phyloP scores from a whole-genome alignment of 768 basidiomycete species.

The Lyophyllum atratum region DNA sequence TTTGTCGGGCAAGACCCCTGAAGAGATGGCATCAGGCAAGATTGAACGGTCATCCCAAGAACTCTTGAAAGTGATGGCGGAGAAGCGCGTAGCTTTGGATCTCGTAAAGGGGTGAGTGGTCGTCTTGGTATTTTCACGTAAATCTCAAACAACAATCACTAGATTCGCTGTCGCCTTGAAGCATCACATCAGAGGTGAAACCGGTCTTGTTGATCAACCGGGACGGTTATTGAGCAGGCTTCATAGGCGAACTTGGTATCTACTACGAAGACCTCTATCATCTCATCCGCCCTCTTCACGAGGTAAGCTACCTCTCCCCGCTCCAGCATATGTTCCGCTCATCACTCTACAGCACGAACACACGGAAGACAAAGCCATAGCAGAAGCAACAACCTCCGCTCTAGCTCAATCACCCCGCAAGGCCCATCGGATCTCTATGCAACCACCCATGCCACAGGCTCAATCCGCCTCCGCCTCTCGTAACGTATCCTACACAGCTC shows the following conservation, averaged over 20 bases:
- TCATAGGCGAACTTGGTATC: slow-evolving; percentile 55
- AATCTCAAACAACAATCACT: not conserved
- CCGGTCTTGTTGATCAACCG: not conserved
- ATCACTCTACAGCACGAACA: slow-evolving; percentile 32
- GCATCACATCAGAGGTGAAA: slow-evolving; percentile 59
- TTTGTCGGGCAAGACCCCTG: slow-evolving; percentile 38
- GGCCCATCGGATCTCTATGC: slow-evolving; percentile 30
- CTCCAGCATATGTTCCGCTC: not conserved
- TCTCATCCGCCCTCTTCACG: slow-evolving; percentile 56
- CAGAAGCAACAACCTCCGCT: slow-evolving; percentile 21
- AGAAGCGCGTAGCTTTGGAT: slow-evolving; percentile 62
- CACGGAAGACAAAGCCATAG: not conserved
- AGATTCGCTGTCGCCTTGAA: slow-evolving; percentile 61
- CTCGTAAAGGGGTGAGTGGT: slow-evolving; percentile 53
- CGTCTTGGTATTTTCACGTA: not conserved
- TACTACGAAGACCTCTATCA: slow-evolving; percentile 66
- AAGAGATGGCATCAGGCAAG: slow-evolving; percentile 34
- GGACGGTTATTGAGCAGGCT: not conserved
- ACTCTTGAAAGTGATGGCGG: slow-evolving; percentile 52
- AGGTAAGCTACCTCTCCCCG: slow-evolving; percentile 32
- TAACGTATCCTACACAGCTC: slow-evolving; percentile 7
- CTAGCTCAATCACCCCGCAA: slow-evolving; percentile 26
- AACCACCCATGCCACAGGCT: slow-evolving; percentile 15
- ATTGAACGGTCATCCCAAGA: slow-evolving; percentile 40
- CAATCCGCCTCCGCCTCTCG: slow-evolving; percentile 14